A percentile compares a stretch with the other conserved stretches of the same genome.
These are phyloP conservation scores for Lasiodiplodia sp. DNA, from an alignment of 2,329 filamentous ascomycete genomes.

Conservation along the genomic window DNA sequence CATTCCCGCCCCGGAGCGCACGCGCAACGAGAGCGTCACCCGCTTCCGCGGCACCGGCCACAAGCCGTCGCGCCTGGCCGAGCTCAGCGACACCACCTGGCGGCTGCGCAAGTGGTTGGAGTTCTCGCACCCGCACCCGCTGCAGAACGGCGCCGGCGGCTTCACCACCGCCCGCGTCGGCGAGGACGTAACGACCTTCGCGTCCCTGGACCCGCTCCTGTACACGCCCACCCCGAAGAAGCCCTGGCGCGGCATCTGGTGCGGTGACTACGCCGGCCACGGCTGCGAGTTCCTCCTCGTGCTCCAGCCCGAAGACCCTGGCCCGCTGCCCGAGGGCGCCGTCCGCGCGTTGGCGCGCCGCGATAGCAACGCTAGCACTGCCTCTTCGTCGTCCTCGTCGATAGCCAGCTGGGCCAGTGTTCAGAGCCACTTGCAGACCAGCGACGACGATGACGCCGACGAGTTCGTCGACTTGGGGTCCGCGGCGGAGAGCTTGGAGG, in stretches of 20 bases:
- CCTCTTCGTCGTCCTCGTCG: neutral
- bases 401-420: constrained; percentile 15
- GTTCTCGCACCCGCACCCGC: constrained; percentile 54
- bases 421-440: constrained; percentile 12
- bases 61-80: constrained; percentile 59
- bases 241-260: constrained; percentile 90
- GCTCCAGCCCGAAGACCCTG: constrained; percentile 70
- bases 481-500: constrained; percentile 14
- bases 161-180: constrained; percentile 52
- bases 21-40: constrained; percentile 58
- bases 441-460: constrained; percentile 10
- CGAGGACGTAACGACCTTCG: constrained; percentile 67
- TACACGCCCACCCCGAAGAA: constrained; percentile 83
- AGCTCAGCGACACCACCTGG: constrained; percentile 76
- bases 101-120: constrained; percentile 80
- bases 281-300: constrained; percentile 89
- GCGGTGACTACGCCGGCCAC: constrained; percentile 87
- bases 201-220: constrained; percentile 74
- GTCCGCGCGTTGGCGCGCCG: constrained; percentile 13
- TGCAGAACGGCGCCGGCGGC: neutral
- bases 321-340: constrained; percentile 46
- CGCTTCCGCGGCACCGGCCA: constrained; percentile 55
- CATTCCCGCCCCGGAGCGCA: constrained; percentile 70
- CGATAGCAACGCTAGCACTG: constrained; percentile 9
- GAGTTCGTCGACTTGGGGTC: neutral